Conservation (phyloP, 2,329 filamentous ascomycete species). For the Esteya vermicola region DNA sequence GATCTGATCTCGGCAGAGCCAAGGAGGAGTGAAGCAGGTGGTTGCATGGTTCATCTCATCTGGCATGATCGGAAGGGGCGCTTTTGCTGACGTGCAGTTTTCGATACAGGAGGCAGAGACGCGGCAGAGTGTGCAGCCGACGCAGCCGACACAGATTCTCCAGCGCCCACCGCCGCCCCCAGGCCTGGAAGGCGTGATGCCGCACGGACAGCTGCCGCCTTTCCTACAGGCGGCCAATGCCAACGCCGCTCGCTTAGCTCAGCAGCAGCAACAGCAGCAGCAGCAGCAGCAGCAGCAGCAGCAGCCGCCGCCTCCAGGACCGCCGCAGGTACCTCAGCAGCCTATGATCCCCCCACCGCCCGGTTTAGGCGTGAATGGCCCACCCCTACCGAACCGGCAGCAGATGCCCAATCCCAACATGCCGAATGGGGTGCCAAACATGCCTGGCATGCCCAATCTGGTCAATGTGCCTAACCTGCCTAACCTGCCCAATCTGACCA, state of each 20-base stretch:
- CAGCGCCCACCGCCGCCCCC: conserved; percentile 48
- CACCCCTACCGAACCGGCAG: conserved; percentile 5
- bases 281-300: background rate
- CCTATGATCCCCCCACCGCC: conserved; percentile 47
- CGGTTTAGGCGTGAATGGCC: conserved; percentile 32
- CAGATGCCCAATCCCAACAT: conserved; percentile 12
- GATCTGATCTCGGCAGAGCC: too few relatives aligned
- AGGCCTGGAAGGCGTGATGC: conserved; percentile 45
- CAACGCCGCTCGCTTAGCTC: conserved; percentile 25
- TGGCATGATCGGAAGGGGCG: too few relatives aligned
- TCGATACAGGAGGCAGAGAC: conserved; percentile 32
- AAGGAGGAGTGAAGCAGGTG: too few relatives aligned
- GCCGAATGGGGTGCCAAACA: too few relatives aligned
- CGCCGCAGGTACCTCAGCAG: conserved; percentile 19
- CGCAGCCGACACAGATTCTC: conserved; percentile 43
- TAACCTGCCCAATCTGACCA: conserved; percentile 15
- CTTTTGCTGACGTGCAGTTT: conserved; percentile 36
- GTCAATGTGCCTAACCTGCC: conserved; percentile 19
- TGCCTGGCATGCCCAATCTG: conserved; percentile 6
- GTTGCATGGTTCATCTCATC: too few relatives aligned
- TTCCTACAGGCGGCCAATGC: conserved; percentile 35
- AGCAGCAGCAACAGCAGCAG: conserved; percentile 25
- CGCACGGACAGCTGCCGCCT: conserved; percentile 29
- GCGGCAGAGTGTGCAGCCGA: conserved; percentile 19
- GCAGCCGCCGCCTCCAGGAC: conserved; percentile 8